Conservation (phyloP, 2,329 filamentous ascomycete genomes). For the Trichoderma semiorbis region DNA sequence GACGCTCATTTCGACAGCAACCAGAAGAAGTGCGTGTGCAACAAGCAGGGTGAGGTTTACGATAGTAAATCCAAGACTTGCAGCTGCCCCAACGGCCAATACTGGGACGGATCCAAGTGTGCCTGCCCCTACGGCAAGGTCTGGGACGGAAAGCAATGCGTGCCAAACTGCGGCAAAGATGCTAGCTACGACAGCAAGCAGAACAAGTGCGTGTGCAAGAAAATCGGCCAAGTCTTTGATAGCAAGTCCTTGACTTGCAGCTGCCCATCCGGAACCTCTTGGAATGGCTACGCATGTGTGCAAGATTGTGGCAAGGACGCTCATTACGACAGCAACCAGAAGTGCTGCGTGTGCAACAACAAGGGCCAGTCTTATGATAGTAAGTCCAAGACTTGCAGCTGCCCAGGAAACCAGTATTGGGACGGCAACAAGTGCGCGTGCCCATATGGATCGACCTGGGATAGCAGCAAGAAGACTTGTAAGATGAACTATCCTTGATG, state of each 20-base stretch:
- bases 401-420: conserved; percentile 14
- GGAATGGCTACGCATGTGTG: conserved; percentile 9
- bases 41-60: conserved; percentile 15
- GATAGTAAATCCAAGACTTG: conserved; percentile 3
- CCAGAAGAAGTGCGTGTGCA: conserved; percentile 15
- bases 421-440: conserved; percentile 10
- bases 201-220: conserved; percentile 21
- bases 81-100: conserved; percentile 5
- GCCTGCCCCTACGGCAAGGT: conserved; percentile 8
- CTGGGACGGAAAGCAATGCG: conserved; percentile 8
- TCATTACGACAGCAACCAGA: neutral
- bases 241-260: conserved; percentile 10
- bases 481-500: neutral
- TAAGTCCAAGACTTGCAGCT: conserved; percentile 14
- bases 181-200: conserved; percentile 1
- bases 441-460: conserved; percentile 15
- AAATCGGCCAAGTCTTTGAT: conserved; percentile 10
- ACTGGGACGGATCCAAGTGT: conserved; percentile 4
- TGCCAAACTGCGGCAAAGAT: conserved; percentile 16
- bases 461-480: conserved; percentile 9
- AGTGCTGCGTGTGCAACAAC: conserved; percentile 19
- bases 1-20: conserved; percentile 2
- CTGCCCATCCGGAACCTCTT: conserved; percentile 6
- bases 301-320: conserved; percentile 20
- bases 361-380: conserved; percentile 13